Evolutionary conservation across 192 early-diverging fungal species (phyloP), one percentile per base, ranked within the genome.

Genomic region (Chytriomyces hyalinus): DNA sequence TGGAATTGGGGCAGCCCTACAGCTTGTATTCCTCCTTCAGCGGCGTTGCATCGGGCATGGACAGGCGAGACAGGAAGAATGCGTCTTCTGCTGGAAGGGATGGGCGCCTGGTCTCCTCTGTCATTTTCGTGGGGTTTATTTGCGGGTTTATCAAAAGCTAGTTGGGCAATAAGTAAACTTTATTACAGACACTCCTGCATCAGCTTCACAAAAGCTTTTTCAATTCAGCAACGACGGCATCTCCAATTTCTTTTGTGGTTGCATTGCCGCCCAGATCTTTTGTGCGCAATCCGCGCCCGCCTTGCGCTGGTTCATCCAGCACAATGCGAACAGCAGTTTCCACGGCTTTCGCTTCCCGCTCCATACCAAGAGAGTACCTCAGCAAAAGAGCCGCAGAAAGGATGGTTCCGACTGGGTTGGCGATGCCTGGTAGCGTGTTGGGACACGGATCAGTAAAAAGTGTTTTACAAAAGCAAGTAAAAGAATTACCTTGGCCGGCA

Each of bases 371-470:
- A 49, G 97, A 98, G 88, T 98, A 99, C 70, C 93, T 90, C 77
- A 99, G 87, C 83, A 99, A 84, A 89, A 99, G 89, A 28, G 98
- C 97, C 46, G 89, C 93, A 79, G 91, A 93, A 71, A 99, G 93
- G 78, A 99, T 99, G 59, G 97, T 98, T 51, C 95, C 98, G 49
- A 99, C 91, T 36, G 98, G 98, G 85, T 99, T 99, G 61, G 96
- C 96, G 76, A 97, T 92, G 53, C 92, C 86, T 87, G 36, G 1
- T 22, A 6, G 51, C 47, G 73, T 47, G 22, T n/a, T 45, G n/a
- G 75, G 17, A 44, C 22, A 43, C 44, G 1, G 15, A 44, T 63
- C 57, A 20, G 20, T 57, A 0, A 80, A 66, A 15, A 66, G 2
- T 20, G 24, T 6, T n/a, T 15, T 10, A 72, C 4, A 80, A 17